Evolutionary conservation across 192 early-diverging fungal genomes (phyloP).

Genomic region (Gonapodya prolifera): DNA sequence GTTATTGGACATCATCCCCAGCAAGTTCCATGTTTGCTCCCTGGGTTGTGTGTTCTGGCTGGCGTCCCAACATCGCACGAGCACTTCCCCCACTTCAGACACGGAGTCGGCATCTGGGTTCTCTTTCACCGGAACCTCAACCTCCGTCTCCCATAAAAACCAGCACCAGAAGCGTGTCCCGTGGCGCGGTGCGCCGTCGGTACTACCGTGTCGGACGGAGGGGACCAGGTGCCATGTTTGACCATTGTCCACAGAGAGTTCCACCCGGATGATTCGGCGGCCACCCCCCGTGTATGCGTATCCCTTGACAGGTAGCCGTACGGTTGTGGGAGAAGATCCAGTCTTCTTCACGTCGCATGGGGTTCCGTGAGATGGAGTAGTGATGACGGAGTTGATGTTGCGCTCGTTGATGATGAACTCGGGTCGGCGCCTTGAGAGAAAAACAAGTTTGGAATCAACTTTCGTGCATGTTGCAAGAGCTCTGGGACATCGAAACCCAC

Average conservation of each 20-base stretch:
- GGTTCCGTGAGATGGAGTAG: slow-evolving; percentile 45
- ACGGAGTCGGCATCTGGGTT: background rate
- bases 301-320: slow-evolving; percentile 35
- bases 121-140: slow-evolving; percentile 15
- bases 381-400: slow-evolving; percentile 68
- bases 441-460: too few relatives aligned
- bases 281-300: slow-evolving; percentile 75
- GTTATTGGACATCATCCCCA: slow-evolving; percentile 14
- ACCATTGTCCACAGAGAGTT: slow-evolving; percentile 70
- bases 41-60: slow-evolving; percentile 44
- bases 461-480: too few relatives aligned
- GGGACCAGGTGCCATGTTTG: slow-evolving; percentile 61
- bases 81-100: slow-evolving; percentile 25
- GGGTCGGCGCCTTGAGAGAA: too few relatives aligned
- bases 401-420: slow-evolving; percentile 62
- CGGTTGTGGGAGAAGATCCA: slow-evolving; percentile 9
- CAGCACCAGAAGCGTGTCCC: slow-evolving; percentile 45
- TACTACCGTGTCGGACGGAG: slow-evolving; percentile 24
- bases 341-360: slow-evolving; percentile 11
- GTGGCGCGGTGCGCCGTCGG: slow-evolving; percentile 13
- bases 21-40: slow-evolving; percentile 47
- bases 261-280: slow-evolving; percentile 57
- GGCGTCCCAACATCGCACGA: slow-evolving; percentile 49
- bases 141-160: slow-evolving; percentile 38
- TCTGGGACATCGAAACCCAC: too few relatives aligned